phyloP scores from a whole-genome alignment of 306 rosid species.

The Trifolium pratense region DNA sequence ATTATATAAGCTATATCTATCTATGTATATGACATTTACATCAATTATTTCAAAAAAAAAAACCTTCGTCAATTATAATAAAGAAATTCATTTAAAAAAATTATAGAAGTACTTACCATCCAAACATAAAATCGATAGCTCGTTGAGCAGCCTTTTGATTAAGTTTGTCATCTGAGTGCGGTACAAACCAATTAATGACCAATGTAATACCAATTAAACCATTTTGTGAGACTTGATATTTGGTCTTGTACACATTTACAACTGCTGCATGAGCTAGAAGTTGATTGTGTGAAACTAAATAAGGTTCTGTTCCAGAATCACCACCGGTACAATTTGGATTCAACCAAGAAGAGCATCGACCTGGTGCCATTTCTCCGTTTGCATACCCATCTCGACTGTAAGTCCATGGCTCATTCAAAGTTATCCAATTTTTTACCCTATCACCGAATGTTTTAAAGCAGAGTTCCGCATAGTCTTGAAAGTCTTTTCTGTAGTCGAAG shows the following conservation, averaged over 20 bases:
- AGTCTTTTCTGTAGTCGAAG: conserved; percentile 34
- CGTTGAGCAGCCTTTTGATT: conserved; percentile 44
- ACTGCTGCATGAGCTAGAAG: conserved; percentile 45
- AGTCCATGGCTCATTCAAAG: conserved; percentile 59
- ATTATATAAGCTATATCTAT: too few relatives aligned
- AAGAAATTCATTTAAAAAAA: too few relatives aligned
- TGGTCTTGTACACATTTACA: conserved; percentile 28
- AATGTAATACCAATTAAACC: conserved; percentile 62
- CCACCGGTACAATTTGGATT: conserved; percentile 40
- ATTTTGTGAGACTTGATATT: conserved; percentile 46
- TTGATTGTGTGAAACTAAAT: conserved; percentile 34
- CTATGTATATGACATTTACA: too few relatives aligned
- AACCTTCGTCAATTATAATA: too few relatives aligned
- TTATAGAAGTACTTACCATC: conserved; percentile 47
- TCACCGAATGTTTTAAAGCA: conserved; percentile 59
- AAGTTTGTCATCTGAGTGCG: conserved; percentile 35
- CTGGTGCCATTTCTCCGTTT: conserved; percentile 39
- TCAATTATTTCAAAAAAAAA: too few relatives aligned
- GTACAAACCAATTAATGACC: conserved; percentile 45
- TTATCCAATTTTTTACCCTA: conserved; percentile 68
- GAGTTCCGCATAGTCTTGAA: conserved; percentile 38
- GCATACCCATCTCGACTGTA: conserved; percentile 49
- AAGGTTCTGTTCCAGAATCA: conserved; percentile 40
- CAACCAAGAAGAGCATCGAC: conserved; percentile 43
- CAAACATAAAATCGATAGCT: conserved; percentile 54